Conservation (phyloP, 768 basidiomycete species). For the Hygrophorus russula region DNA sequence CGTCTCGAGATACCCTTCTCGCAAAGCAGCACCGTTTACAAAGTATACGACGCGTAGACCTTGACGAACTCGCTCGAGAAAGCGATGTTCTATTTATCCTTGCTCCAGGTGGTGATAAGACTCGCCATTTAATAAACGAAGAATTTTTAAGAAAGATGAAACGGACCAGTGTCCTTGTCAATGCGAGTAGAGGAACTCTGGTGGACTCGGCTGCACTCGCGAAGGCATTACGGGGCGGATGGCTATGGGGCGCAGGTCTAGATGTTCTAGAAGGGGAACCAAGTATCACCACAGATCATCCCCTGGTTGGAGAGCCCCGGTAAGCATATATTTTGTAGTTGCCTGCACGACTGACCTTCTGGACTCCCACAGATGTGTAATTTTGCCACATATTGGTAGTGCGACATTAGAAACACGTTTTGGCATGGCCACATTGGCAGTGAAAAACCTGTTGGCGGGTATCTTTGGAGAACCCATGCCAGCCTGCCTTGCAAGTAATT, state of each 20-base stretch:
- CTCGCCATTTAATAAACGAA: conserved; percentile 63
- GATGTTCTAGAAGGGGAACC: conserved; percentile 96
- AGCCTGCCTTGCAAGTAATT: neutral
- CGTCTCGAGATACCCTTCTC: conserved; percentile 24
- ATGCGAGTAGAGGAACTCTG: conserved; percentile 74
- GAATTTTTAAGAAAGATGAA: conserved; percentile 79
- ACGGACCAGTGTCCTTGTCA: conserved; percentile 70
- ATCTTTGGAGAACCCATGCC: conserved; percentile 44
- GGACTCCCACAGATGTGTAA: conserved; percentile 43
- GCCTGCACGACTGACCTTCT: neutral
- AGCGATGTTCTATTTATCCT: conserved; percentile 84
- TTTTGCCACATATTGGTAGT: conserved; percentile 87
- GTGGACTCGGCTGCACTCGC: conserved; percentile 88
- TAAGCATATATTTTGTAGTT: conserved; percentile 17
- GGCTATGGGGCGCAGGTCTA: conserved; percentile 87
- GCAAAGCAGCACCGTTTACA: conserved; percentile 19
- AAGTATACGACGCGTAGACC: conserved; percentile 45
- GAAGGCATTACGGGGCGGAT: conserved; percentile 59
- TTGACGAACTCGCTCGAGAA: conserved; percentile 60
- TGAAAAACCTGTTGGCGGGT: conserved; percentile 54
- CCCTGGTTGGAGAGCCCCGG: conserved; percentile 68
- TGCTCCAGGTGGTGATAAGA: conserved; percentile 61
- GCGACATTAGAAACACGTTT: conserved; percentile 78
- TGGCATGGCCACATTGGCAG: conserved; percentile 73
- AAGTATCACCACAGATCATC: conserved; percentile 58